A percentile compares a stretch with the other conserved stretches of the same genome.
Evolutionary conservation across 2,329 filamentous ascomycete species (phyloP).

Genomic region (Escovopsis weberi): DNA sequence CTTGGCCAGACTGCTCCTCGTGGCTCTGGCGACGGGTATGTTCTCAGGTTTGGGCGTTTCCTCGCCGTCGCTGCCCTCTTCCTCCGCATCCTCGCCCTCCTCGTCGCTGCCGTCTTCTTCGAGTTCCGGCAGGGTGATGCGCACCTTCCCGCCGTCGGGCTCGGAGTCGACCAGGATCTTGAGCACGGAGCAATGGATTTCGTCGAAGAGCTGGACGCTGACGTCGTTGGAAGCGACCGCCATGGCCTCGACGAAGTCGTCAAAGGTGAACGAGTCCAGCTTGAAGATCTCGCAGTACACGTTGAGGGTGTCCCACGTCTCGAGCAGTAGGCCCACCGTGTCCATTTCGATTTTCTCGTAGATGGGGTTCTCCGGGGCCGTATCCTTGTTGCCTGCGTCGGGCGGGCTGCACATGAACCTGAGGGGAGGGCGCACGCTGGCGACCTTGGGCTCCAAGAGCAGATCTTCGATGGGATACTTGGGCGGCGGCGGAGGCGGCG

Average conservation of each 20-base stretch:
- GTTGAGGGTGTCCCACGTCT: constrained; percentile 93
- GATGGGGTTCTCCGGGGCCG: constrained; percentile 20
- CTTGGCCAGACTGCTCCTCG: constrained; percentile 74
- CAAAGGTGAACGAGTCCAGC: constrained; percentile 93
- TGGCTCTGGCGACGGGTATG: constrained; percentile 54
- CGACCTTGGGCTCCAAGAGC: constrained; percentile 57
- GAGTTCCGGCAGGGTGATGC: constrained; percentile 63
- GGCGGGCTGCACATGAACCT: constrained; percentile 62
- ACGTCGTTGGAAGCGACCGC: constrained; percentile 57
- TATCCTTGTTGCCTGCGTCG: constrained; percentile 24
- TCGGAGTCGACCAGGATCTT: constrained; percentile 73
- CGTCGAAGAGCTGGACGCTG: constrained; percentile 73
- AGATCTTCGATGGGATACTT: constrained; percentile 96
- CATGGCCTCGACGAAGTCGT: constrained; percentile 87
- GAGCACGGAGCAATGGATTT: constrained; percentile 81
- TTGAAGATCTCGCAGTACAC: constrained; percentile 95
- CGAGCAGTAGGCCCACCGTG: constrained; percentile 71
- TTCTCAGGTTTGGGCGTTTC: constrained; percentile 58
- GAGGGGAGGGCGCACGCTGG: constrained; percentile 54
- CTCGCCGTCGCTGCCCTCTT: constrained; percentile 34
- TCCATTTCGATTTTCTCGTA: constrained; percentile 54
- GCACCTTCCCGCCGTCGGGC: constrained; percentile 60
- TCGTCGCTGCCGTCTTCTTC: constrained; percentile 57
- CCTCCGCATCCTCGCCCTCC: constrained; percentile 44
- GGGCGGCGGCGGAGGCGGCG: constrained; percentile 57